Base-by-base conservation (phyloP, 176 grass and related monocot species). In the Raddia guianensis region DNA sequence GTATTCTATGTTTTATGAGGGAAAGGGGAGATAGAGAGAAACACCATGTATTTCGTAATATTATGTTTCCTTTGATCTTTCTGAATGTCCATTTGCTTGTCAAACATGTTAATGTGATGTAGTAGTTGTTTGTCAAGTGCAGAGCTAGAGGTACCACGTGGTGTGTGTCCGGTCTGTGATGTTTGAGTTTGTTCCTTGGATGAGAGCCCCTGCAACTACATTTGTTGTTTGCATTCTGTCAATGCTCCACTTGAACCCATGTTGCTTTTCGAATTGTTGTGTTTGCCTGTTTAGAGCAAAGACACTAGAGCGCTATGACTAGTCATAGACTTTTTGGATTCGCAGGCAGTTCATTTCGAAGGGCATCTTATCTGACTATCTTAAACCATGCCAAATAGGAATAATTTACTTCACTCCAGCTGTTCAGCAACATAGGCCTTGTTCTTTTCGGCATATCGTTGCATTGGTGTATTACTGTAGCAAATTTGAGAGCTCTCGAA, bases 61-160 rank as follows among this genome's bases (percentile, higher is more conserved):
- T 63, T 73, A 5, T 42, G 66, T 70, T 77, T 67, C 49, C 11
- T 50, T 44, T 77, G 50, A 49, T 27, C 51, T 18, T 11, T 5
- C 14, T 54, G 6, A 55, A 66, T 49, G 59, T 37, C 37, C 37
- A 40, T 40, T 40, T 40, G 4, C 37, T 49, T 73, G 63, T 50
- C 37, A 16, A 65, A 37, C 42, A 58, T 66, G 50, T 11, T 40
- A 42, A 73, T 71, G 33, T 16, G 8, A 16, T 71, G 55, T 18
- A 1, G 56, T 2, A 61, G 53, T 63, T 63, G 74, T 52, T 77
- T 84, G 47, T 54, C 66, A 68, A 46, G 44, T 46, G 66, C 66
- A 13, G n/a, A 16, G 18, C 20, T 55, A 32, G 19, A 61, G 33
- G 45, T 46, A 63, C 65, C 71, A 63, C 63, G 64, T 54, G 49